These are phyloP conservation scores for Populus tomentosa DNA, from an alignment of 441 rosid genomes.

Conservation along the genomic window DNA sequence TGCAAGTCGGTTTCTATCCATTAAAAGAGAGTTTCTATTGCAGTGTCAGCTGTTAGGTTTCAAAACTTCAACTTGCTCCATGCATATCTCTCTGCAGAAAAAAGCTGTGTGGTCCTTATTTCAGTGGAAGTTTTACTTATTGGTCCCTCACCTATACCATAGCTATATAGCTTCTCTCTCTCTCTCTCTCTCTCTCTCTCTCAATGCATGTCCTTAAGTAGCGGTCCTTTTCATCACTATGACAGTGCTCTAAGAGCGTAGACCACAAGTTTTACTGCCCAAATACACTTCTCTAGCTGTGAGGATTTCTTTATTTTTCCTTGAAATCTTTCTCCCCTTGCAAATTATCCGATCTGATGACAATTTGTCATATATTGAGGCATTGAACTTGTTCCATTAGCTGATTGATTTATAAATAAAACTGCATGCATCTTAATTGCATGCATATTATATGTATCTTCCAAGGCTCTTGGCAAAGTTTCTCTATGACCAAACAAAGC, in stretches of 20 bases:
- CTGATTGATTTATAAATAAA: not conserved
- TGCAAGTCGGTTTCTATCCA: not conserved
- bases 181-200: not conserved
- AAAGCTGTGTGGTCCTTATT: conserved; percentile 38
- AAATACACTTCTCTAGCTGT: not conserved
- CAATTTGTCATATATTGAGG: not conserved
- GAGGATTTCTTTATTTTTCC: conserved; percentile 11
- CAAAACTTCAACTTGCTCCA: conserved; percentile 27
- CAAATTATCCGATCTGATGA: not conserved
- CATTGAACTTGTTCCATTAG: not conserved
- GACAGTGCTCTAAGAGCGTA: conserved; percentile 19
- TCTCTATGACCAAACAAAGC: not conserved
- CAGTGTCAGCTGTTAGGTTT: conserved; percentile 23
- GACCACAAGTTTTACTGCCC: conserved; percentile 28
- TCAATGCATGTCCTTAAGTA: conserved; percentile 12
- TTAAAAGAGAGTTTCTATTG: not conserved
- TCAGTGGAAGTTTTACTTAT: conserved; percentile 17
- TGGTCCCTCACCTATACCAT: conserved; percentile 41
- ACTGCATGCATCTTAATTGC: not conserved
- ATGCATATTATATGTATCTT: not conserved
- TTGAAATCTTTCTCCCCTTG: conserved; percentile 1
- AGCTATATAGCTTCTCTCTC: conserved; percentile 5
- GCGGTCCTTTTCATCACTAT: conserved; percentile 26
- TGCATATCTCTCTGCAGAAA: conserved; percentile 23
- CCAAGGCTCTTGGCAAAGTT: not conserved